Evolutionary conservation across 495 filamentous ascomycete species (phyloP).

Genomic region (Neurospora sp.): DNA sequence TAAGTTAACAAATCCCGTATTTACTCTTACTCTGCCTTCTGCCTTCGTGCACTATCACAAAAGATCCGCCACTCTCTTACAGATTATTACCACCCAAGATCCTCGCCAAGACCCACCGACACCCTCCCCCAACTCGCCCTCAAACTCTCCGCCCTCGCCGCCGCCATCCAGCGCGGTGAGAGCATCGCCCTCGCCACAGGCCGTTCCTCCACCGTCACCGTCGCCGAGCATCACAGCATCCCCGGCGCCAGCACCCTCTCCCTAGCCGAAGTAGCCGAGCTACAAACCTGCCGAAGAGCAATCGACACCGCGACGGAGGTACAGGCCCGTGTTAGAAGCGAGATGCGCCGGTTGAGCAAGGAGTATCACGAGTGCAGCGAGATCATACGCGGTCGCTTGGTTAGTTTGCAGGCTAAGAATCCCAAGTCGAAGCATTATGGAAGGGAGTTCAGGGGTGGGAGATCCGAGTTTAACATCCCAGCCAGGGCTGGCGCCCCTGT

Average conservation of each 20-base stretch:
- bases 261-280: neutral
- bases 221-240: neutral
- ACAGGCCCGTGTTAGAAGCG: neutral
- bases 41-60: neutral
- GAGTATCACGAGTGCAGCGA: neutral
- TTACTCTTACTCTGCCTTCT: neutral
- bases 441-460: neutral
- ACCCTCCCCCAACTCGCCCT: neutral
- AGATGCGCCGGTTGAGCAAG: neutral
- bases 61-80: neutral
- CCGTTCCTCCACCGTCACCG: neutral
- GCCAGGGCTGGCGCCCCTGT: neutral
- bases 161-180: neutral
- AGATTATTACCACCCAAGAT: neutral
- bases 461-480: neutral
- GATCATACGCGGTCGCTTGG: neutral
- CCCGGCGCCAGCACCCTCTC: neutral
- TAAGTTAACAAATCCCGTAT: neutral
- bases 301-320: neutral
- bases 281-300: neutral
- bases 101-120: neutral
- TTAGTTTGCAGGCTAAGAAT: neutral
- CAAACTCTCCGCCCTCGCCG: neutral
- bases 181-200: neutral
- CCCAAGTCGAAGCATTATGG: neutral